Evolutionary conservation across 768 basidiomycete species (phyloP).

Genomic region (Crassisporium funariophilum): DNA sequence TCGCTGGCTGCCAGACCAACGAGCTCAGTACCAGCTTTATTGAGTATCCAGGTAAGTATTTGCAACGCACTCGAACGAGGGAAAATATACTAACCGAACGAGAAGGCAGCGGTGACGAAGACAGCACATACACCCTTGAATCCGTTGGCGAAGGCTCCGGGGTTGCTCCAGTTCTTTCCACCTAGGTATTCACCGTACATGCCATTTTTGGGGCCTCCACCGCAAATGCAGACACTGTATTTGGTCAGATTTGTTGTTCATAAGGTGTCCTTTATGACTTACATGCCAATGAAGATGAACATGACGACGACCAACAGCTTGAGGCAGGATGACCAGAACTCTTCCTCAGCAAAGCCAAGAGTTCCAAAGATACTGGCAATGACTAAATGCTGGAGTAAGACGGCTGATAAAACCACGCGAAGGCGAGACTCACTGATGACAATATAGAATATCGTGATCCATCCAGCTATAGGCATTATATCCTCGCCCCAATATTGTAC

Average conservation of each 20-base stretch:
- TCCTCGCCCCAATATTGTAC: conserved; percentile 45
- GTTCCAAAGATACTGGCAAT: conserved; percentile 45
- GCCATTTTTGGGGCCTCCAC: conserved; percentile 41
- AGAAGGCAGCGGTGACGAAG: conserved; percentile 50
- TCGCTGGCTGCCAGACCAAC: conserved; percentile 49
- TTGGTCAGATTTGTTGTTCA: too few relatives aligned
- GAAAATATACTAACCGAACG: conserved; percentile 32
- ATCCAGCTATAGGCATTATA: conserved; percentile 40
- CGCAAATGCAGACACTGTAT: conserved; percentile 40
- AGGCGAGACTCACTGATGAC: conserved; percentile 33
- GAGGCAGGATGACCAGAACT: conserved; percentile 53
- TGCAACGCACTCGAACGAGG: not conserved
- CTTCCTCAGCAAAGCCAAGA: conserved; percentile 49
- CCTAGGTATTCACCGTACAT: conserved; percentile 39
- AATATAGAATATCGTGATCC: conserved; percentile 48
- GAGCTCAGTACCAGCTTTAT: conserved; percentile 46
- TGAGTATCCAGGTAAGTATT: not conserved
- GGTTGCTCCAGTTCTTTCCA: conserved; percentile 38
- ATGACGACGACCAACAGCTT: conserved; percentile 47
- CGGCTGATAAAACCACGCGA: not conserved
- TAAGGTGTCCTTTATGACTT: conserved; percentile 19
- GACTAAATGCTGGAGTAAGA: conserved; percentile 24
- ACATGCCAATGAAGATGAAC: conserved; percentile 50
- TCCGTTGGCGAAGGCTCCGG: conserved; percentile 46
- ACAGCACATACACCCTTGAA: conserved; percentile 49